phyloP scores from a whole-genome alignment of 495 filamentous ascomycete genomes.

The Aspergillus saccharolyticus region DNA sequence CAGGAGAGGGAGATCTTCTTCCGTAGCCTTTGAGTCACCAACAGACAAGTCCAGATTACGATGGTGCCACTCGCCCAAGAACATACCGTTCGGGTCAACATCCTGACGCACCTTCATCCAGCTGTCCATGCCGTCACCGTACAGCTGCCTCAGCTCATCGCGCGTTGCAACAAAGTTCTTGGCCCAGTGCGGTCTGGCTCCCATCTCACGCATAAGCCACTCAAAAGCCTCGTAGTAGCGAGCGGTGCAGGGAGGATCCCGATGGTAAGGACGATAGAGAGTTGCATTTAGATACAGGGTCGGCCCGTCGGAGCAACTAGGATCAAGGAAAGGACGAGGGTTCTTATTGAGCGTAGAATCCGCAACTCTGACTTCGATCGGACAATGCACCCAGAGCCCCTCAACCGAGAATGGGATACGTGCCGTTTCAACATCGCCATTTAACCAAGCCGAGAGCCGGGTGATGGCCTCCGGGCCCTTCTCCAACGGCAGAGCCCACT shows the following conservation, averaged over 20 bases:
- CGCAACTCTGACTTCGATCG: conserved; percentile 85
- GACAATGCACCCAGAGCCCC: conserved; percentile 84
- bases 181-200: conserved; percentile 92
- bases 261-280: conserved; percentile 82
- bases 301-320: conserved; percentile 57
- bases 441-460: conserved; percentile 80
- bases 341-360: conserved; percentile 57
- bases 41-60: conserved; percentile 54
- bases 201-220: conserved; percentile 88
- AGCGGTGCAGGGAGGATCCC: conserved; percentile 68
- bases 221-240: conserved; percentile 94
- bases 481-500: conserved; percentile 90
- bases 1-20: conserved; percentile 33
- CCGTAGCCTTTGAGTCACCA: conserved; percentile 11
- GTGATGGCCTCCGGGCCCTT: conserved; percentile 84
- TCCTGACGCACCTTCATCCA: conserved; percentile 66
- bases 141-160: conserved; percentile 42
- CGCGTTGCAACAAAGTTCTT: conserved; percentile 75
- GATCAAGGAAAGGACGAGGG: conserved; percentile 75
- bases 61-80: conserved; percentile 85
- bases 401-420: conserved; percentile 74
- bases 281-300: conserved; percentile 95
- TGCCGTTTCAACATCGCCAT: conserved; percentile 51
- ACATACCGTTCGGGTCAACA: conserved; percentile 87
- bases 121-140: conserved; percentile 51